Evolutionary conservation across 768 basidiomycete genomes (phyloP).

Genomic region (Phallus indusiatus): DNA sequence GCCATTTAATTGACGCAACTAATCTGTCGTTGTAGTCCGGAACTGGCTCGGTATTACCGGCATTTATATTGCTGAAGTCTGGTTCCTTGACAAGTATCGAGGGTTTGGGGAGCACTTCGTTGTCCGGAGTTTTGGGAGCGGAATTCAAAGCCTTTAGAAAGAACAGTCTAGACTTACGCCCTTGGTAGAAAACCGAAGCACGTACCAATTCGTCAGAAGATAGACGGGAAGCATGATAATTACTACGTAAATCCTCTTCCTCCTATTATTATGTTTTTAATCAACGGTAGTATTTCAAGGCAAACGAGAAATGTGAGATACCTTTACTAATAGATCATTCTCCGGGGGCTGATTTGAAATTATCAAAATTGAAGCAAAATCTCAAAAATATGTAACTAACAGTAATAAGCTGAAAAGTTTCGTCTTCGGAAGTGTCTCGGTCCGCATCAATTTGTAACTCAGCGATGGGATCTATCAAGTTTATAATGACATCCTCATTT

Average conservation of each 20-base stretch:
- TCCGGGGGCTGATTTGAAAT: too few species aligned
- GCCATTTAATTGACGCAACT: slow-evolving; percentile 5
- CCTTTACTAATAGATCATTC: too few species aligned
- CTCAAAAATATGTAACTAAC: not conserved
- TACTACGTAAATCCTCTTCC: too few species aligned
- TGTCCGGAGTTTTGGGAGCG: not conserved
- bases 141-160: not conserved
- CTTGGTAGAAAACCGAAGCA: too few species aligned
- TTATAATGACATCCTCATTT: not conserved
- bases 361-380: not conserved
- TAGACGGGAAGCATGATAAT: too few species aligned
- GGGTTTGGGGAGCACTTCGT: not conserved
- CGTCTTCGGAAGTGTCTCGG: not conserved
- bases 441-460: not conserved
- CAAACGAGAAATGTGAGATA: too few species aligned
- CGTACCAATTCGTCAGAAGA: too few species aligned
- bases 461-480: not conserved
- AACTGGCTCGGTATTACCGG: not conserved
- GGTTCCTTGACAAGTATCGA: slow-evolving; percentile 4
- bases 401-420: not conserved
- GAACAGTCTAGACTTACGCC: not conserved
- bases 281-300: too few species aligned
- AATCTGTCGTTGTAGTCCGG: not conserved
- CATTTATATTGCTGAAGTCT: slow-evolving; percentile 2
- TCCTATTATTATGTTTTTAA: too few species aligned